Percentiles rank a stretch among this genome's conserved stretches.
phyloP scores from a whole-genome alignment of 2,329 filamentous ascomycete species.

The Fonsecaea nubica region DNA sequence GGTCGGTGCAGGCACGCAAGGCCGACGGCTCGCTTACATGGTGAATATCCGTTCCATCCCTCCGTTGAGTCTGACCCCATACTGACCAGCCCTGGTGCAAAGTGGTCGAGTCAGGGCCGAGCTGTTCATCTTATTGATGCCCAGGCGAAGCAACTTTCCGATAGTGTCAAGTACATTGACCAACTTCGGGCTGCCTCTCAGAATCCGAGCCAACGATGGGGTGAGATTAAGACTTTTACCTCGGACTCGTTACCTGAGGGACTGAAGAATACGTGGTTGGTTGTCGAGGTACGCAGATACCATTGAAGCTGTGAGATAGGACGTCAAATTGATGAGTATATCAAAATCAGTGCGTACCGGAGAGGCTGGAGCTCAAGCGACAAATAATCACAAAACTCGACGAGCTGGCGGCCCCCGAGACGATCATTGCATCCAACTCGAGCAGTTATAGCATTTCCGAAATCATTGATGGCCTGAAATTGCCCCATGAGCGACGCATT shows the following conservation, averaged over 20 bases:
- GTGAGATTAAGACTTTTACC: conserved; percentile 39
- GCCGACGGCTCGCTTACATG: conserved; percentile 48
- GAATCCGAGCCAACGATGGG: conserved; percentile 30
- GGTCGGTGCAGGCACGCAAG: conserved; percentile 48
- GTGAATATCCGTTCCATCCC: conserved; percentile 35
- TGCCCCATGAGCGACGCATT: conserved; percentile 48
- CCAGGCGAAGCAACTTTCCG: conserved; percentile 42
- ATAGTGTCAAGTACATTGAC: conserved; percentile 42
- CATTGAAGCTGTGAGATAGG: neutral
- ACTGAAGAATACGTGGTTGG: conserved; percentile 44
- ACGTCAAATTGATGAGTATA: neutral
- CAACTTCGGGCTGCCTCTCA: conserved; percentile 38
- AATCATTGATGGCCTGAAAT: conserved; percentile 48
- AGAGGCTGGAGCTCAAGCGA: conserved; percentile 52
- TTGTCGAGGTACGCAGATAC: conserved; percentile 44
- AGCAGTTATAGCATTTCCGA: conserved; percentile 55
- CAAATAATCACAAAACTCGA: conserved; percentile 51
- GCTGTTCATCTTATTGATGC: conserved; percentile 45
- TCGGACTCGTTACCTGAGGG: conserved; percentile 39
- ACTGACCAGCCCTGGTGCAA: neutral
- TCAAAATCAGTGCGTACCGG: conserved; percentile 51
- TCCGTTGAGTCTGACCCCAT: neutral
- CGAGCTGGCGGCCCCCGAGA: conserved; percentile 44
- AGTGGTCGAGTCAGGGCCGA: conserved; percentile 47
- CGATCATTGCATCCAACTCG: conserved; percentile 57